Evolutionary conservation across 2,329 filamentous ascomycete genomes (phyloP).

Genomic region (Hymenoscyphus albidus): DNA sequence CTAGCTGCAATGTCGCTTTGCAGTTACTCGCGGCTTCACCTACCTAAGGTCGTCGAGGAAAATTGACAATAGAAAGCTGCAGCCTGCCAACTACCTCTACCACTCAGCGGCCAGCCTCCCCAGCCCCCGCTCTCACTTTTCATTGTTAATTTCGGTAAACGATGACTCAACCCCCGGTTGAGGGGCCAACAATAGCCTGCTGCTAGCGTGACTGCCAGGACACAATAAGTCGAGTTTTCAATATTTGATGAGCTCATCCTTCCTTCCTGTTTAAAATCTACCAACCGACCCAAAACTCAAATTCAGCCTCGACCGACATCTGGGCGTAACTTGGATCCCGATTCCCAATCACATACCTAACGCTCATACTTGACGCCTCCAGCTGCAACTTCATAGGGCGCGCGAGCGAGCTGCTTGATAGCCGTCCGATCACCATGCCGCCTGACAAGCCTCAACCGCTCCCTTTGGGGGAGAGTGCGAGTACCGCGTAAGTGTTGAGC

Average conservation of each 20-base stretch:
- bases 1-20: no score
- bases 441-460: not conserved
- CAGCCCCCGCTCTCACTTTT: no score
- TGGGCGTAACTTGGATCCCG: not conserved
- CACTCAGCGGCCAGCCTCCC: not conserved
- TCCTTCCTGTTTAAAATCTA: not conserved
- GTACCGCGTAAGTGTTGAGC: not conserved
- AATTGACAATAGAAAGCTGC: not conserved
- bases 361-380: not conserved
- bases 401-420: not conserved
- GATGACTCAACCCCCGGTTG: no score
- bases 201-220: not conserved
- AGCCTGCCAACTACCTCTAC: no score
- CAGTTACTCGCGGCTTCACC: not conserved
- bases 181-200: not conserved
- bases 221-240: not conserved
- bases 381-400: not conserved
- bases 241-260: not conserved
- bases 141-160: no score
- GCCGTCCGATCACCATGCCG: not conserved
- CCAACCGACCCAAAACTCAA: not conserved
- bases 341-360: no score
- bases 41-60: not conserved
- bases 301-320: not conserved
- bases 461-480: not conserved